Evolutionary conservation across 495 filamentous ascomycete species (phyloP).

Genomic region (Gamarada debralockiae): DNA sequence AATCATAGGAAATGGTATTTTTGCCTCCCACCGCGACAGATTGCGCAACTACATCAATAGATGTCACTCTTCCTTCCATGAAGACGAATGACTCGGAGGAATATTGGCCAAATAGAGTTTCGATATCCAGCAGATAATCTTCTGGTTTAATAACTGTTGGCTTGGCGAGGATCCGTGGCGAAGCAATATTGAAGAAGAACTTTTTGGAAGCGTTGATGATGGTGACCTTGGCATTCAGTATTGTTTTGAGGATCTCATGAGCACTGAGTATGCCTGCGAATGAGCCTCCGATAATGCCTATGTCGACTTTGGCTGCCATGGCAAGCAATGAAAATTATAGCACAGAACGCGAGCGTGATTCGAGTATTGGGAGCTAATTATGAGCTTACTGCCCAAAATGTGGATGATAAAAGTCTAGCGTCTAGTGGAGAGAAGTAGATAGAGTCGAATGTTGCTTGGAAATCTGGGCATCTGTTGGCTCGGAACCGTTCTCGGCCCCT

Average conservation of each 20-base stretch:
- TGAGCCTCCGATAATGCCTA: conserved; percentile 52
- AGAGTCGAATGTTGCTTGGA: too few species aligned
- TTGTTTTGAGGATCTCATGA: conserved; percentile 45
- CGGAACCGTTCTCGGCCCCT: too few species aligned
- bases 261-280: conserved; percentile 44
- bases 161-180: conserved; percentile 40
- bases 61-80: neutral
- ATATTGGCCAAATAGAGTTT: conserved; percentile 2
- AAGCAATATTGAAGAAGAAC: conserved; percentile 51
- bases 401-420: too few species aligned
- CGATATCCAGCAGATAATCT: conserved; percentile 44
- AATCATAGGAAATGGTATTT: conserved; percentile 31
- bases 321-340: too few species aligned
- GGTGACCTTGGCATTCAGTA: conserved; percentile 34
- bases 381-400: too few species aligned
- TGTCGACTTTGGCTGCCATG: neutral
- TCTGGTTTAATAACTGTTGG: conserved; percentile 35
- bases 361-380: neutral
- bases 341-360: too few species aligned
- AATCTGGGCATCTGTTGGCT: too few species aligned
- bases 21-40: conserved; percentile 28
- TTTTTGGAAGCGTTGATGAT: conserved; percentile 46
- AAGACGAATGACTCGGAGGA: conserved; percentile 6
- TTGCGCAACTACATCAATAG: conserved; percentile 28
- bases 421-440: too few species aligned